Percentiles rank a stretch among this genome's conserved stretches.
phyloP scores from a whole-genome alignment of 129 eudicot species.

The Rutidosis leptorrhynchoides region DNA sequence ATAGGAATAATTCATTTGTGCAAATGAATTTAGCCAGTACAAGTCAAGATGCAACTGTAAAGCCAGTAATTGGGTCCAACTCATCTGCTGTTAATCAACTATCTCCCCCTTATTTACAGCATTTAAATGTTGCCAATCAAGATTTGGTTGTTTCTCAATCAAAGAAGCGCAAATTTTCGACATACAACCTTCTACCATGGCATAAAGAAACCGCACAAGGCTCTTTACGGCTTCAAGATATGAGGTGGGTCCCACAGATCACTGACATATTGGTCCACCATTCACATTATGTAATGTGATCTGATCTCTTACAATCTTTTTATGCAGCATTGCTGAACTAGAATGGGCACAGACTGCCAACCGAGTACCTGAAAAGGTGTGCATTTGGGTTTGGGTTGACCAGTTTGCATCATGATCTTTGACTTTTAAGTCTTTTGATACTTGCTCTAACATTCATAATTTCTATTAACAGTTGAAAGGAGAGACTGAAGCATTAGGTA shows the following conservation, averaged over 20 bases:
- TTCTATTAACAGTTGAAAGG: conserved; percentile 44
- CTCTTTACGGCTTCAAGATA: conserved; percentile 35
- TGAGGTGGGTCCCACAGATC: conserved; percentile 41
- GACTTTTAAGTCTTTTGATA: too few relatives aligned
- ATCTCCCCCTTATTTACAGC: conserved; percentile 29
- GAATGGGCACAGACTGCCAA: conserved; percentile 64
- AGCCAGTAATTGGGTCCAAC: conserved; percentile 30
- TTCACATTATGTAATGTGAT: background rate
- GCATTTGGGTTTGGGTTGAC: conserved; percentile 26
- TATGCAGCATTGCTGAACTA: conserved; percentile 45
- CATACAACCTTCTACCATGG: conserved; percentile 56
- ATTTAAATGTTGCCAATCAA: conserved; percentile 32
- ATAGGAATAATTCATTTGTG: conserved; percentile 30
- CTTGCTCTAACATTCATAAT: conserved; percentile 4
- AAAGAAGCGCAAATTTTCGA: conserved; percentile 58
- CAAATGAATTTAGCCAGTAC: conserved; percentile 40
- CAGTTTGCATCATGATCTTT: background rate
- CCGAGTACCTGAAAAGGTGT: conserved; percentile 58
- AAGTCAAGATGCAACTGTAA: conserved; percentile 35
- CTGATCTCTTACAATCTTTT: conserved; percentile 21
- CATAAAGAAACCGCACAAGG: conserved; percentile 52
- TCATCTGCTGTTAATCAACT: conserved; percentile 24
- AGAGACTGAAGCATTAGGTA: conserved; percentile 41
- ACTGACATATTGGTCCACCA: background rate
- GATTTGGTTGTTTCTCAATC: conserved; percentile 34